Conservation (phyloP, 768 basidiomycete species). For the Russula sp. region DNA sequence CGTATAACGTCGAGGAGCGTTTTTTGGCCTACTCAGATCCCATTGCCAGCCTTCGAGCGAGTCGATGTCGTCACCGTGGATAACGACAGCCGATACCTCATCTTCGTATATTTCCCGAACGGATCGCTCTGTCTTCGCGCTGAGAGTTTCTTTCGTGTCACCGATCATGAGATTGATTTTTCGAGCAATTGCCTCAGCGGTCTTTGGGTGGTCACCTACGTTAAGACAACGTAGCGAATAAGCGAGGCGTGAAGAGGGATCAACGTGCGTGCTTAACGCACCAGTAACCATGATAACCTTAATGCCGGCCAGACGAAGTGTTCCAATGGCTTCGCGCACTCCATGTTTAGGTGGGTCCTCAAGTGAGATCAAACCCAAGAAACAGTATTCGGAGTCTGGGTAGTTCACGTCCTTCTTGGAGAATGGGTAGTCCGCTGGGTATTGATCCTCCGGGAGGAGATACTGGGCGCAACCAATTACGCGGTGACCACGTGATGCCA, state of each 20-base stretch:
- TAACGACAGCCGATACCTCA: conserved; percentile 58
- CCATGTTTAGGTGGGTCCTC: conserved; percentile 71
- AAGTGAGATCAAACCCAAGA: conserved; percentile 58
- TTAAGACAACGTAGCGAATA: neutral
- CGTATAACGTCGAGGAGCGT: neutral
- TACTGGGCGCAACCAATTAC: conserved; percentile 67
- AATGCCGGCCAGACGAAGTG: conserved; percentile 63
- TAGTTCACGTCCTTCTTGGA: conserved; percentile 49
- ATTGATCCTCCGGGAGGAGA: conserved; percentile 46
- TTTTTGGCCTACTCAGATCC: conserved; percentile 54
- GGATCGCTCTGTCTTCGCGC: conserved; percentile 48
- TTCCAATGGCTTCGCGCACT: conserved; percentile 66
- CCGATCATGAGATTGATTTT: conserved; percentile 67
- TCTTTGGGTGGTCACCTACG: conserved; percentile 63
- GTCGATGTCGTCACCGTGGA: conserved; percentile 67
- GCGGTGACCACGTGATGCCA: conserved; percentile 71
- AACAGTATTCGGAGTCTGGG: conserved; percentile 52
- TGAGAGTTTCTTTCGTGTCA: conserved; percentile 57
- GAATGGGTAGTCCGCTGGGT: conserved; percentile 44
- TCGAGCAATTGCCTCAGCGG: conserved; percentile 66
- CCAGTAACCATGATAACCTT: conserved; percentile 77
- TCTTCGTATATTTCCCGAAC: conserved; percentile 61
- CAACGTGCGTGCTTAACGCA: conserved; percentile 23
- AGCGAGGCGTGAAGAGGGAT: neutral
- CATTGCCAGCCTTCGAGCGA: conserved; percentile 64